Conservation (phyloP, 1,284 basidiomycete species). For the Gomphus sp. region DNA sequence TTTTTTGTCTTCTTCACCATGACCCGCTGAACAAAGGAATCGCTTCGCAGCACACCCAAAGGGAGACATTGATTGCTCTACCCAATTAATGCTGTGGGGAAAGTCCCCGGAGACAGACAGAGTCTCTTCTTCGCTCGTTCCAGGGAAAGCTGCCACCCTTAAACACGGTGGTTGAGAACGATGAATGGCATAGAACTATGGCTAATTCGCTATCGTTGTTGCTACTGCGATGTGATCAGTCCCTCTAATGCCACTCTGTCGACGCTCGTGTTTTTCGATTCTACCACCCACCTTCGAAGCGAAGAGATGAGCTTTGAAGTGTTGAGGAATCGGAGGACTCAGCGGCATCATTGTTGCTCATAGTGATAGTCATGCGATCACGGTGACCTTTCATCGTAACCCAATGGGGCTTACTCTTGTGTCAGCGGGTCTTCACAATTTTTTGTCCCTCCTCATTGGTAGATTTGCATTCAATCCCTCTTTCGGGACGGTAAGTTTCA, state of each 20-base stretch:
- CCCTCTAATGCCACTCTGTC: slow-evolving; percentile 28
- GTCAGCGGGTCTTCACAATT: slow-evolving; percentile 36
- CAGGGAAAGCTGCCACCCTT: slow-evolving; percentile 64
- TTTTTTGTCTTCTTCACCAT: slow-evolving; percentile 15
- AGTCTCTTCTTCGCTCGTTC: slow-evolving; percentile 34
- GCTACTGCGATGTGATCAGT: slow-evolving; percentile 21
- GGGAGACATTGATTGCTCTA: slow-evolving; percentile 35
- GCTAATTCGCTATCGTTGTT: slow-evolving; percentile 6
- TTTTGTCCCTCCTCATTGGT: slow-evolving; percentile 31
- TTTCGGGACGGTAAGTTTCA: slow-evolving; percentile 25
- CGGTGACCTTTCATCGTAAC: slow-evolving; percentile 33
- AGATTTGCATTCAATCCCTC: background rate
- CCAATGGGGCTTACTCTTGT: slow-evolving; percentile 85
- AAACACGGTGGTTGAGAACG: slow-evolving; percentile 47
- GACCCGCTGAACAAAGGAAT: slow-evolving; percentile 59
- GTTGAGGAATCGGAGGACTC: background rate
- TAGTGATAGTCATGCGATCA: slow-evolving; percentile 82
- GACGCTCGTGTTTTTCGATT: slow-evolving; percentile 46
- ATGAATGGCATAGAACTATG: slow-evolving; percentile 35
- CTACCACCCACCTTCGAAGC: slow-evolving; percentile 32
- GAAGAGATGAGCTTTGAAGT: slow-evolving; percentile 63
- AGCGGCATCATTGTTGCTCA: slow-evolving; percentile 52
- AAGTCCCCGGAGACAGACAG: slow-evolving; percentile 86
- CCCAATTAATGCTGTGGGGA: slow-evolving; percentile 61
- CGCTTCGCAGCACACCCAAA: slow-evolving; percentile 78